phyloP scores from a whole-genome alignment of 306 rosid species.

The Gillenia trifoliata region DNA sequence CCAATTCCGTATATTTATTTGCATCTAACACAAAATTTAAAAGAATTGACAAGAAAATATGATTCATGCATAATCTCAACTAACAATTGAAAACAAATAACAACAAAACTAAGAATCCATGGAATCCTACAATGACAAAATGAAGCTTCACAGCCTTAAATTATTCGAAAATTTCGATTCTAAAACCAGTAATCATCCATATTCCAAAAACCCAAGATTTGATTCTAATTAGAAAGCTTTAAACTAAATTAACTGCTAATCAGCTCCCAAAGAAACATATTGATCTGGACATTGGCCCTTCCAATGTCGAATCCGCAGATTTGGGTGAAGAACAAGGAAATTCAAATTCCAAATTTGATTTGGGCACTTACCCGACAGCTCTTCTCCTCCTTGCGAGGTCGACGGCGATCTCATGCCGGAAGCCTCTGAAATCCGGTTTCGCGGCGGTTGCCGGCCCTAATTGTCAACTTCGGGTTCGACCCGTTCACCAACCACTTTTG shows the following conservation, averaged over 20 bases:
- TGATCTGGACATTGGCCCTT: not conserved
- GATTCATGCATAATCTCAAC: not conserved
- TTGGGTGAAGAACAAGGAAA: not conserved
- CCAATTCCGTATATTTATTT: not conserved
- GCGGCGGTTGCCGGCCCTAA: not conserved
- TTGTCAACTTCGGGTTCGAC: not conserved
- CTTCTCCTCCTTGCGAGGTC: not conserved
- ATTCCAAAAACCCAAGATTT: not conserved
- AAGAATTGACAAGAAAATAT: not conserved
- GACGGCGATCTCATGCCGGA: slow-evolving; percentile 1
- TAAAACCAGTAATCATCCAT: not conserved
- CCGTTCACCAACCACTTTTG: not conserved
- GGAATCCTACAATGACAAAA: not conserved
- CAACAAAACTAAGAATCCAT: not conserved
- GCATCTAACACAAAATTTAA: not conserved
- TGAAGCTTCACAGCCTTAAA: not conserved
- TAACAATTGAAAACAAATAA: not conserved
- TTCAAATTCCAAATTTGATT: not conserved
- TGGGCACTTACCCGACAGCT: not conserved
- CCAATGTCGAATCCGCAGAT: not conserved
- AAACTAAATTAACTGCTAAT: not conserved
- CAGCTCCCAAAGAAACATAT: not conserved
- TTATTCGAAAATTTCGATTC: not conserved
- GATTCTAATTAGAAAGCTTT: not conserved
- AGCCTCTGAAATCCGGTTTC: not conserved